Conservation (phyloP, 2,329 filamentous ascomycete species). For the Phialophora tarda region DNA sequence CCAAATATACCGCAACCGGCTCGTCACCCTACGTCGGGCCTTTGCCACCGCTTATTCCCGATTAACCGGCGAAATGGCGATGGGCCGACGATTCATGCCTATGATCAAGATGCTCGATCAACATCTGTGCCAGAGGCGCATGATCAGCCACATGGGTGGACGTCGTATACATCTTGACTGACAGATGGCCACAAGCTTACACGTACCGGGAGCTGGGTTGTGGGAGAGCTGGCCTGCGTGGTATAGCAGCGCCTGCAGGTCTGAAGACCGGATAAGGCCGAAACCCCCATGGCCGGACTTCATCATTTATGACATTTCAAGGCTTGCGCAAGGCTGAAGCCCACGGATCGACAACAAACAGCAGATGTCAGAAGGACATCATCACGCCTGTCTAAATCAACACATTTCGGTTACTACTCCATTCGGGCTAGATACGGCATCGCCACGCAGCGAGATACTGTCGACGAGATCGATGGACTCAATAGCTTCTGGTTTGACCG, state of each 20-base stretch:
- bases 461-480: not conserved
- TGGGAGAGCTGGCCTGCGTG: not conserved
- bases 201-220: not conserved
- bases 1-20: not conserved
- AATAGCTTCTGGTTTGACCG: not conserved
- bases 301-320: too few species aligned
- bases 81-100: too few species aligned
- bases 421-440: not conserved
- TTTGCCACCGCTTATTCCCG: not conserved
- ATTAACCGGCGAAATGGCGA: not conserved
- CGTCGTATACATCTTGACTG: not conserved
- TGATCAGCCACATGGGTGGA: not conserved
- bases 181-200: not conserved
- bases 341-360: not conserved
- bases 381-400: not conserved
- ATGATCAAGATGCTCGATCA: not conserved
- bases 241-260: not conserved
- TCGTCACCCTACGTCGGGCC: not conserved
- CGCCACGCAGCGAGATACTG: not conserved
- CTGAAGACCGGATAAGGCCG: too few species aligned
- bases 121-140: not conserved
- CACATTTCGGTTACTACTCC: not conserved
- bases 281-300: too few species aligned
- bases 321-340: not conserved
- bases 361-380: not conserved